phyloP scores from a whole-genome alignment of 2,329 filamentous ascomycete species.

The Myriosclerotinia curreyana region DNA sequence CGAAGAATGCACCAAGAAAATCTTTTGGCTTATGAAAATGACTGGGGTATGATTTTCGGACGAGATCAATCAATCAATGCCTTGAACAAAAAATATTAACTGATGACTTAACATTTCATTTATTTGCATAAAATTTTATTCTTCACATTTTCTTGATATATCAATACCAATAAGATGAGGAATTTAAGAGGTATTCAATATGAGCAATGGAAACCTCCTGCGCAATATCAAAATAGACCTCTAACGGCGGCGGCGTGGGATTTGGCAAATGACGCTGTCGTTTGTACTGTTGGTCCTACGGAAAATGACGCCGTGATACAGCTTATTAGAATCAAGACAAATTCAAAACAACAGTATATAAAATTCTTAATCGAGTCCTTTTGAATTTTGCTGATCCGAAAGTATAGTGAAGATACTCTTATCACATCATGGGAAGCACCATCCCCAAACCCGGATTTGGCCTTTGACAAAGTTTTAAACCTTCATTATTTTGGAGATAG shows the following conservation, averaged over 20 bases:
- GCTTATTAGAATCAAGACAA: slow-evolving; percentile 55
- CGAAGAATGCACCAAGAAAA: not conserved
- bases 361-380: not conserved
- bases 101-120: slow-evolving; percentile 6
- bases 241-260: slow-evolving; percentile 86
- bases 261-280: slow-evolving; percentile 67
- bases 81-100: no score
- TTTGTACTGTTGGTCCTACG: slow-evolving; percentile 83
- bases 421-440: slow-evolving; percentile 88
- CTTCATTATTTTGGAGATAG: slow-evolving; percentile 85
- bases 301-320: slow-evolving; percentile 68
- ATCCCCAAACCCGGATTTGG: slow-evolving; percentile 71
- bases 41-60: slow-evolving; percentile 20
- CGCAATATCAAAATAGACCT: slow-evolving; percentile 48
- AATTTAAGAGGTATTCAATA: slow-evolving; percentile 80
- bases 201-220: slow-evolving; percentile 58
- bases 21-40: slow-evolving; percentile 30
- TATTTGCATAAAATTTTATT: slow-evolving; percentile 18
- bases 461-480: slow-evolving; percentile 70
- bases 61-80: slow-evolving; percentile 17
- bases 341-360: slow-evolving; percentile 40
- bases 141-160: slow-evolving; percentile 10
- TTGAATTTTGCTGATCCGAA: slow-evolving; percentile 35
- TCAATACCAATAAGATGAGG: slow-evolving; percentile 58
- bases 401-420: slow-evolving; percentile 40